Evolutionary conservation across 306 rosid genomes (phyloP), one percentile per base, ranked within the genome.

Genomic region (Prunus dulcis): DNA sequence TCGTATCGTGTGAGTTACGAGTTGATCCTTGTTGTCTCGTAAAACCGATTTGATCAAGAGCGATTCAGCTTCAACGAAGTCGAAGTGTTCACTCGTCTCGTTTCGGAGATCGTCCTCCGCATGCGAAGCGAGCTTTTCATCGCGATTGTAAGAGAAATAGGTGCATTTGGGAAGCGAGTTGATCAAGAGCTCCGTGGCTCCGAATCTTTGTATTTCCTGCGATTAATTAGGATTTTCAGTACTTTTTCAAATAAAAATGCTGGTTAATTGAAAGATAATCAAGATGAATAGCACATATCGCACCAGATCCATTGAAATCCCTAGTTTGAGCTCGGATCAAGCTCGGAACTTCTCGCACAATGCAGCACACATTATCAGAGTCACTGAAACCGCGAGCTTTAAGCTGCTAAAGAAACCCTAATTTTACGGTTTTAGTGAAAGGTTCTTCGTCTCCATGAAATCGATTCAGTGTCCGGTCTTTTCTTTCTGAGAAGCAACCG

Each of bases 301-400:
- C 69, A 83, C 77, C 80, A 64, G 77, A 64, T 64, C 75, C 86
- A 79, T 83, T 5, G 74, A 19, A 73, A 83, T 38, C 75, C 75
- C 80, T 75, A 64, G 49, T 62, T 49, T 79, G 69, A 32, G 78
- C 71, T 66, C 70, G 22, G 30, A 34, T 47, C 55, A 71, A 74
- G 55, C 20, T 58, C 66, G 4, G 45, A 25, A 68, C 71, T 12
- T 19, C 17, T 2, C 10, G 25, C 20, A 45, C 17, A 68, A 73
- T 22, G 76, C 12, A 23, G 23, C n/a, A 41, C 19, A 3, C 28
- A 38, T 56, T 67, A 58, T 9, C 32, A 2, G 55, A 47, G 58
- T 3, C 51, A 47, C 50, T 53, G 43, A 38, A 49, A 57, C 74
- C 2, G 74, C 45, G 74, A 68, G 18, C 49, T 49, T 12, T 12